Conservation (phyloP, 805 yeast species). For the Saccharomycopsis vini region DNA sequence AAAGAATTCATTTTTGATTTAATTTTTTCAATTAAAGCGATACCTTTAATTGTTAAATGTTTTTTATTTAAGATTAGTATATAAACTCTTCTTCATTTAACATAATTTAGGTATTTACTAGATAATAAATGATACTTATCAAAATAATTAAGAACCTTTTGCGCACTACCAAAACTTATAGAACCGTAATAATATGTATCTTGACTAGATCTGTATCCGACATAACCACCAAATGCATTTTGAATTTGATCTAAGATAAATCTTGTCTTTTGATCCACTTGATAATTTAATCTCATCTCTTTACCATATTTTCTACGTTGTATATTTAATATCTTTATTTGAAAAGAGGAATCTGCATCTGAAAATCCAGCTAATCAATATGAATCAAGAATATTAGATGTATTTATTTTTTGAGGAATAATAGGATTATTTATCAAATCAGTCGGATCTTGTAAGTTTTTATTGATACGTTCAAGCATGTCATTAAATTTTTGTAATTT, state of each 20-base stretch:
- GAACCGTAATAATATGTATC: background rate
- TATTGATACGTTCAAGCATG: too few species aligned
- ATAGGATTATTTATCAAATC: too few species aligned
- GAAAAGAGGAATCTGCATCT: slow-evolving; percentile 4
- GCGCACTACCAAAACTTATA: background rate
- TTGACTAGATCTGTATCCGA: too few species aligned
- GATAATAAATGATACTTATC: background rate
- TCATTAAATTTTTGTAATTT: slow-evolving; percentile 1
- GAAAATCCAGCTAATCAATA: slow-evolving; percentile 7
- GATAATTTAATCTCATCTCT: background rate
- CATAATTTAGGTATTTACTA: background rate
- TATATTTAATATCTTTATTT: background rate
- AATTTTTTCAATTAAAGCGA: background rate
- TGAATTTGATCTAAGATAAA: too few species aligned
- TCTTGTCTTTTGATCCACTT: background rate
- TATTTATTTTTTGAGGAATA: too few species aligned
- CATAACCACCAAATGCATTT: too few species aligned
- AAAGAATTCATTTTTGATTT: background rate
- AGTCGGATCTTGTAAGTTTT: too few species aligned
- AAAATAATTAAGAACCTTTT: background rate
- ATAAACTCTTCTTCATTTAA: background rate
- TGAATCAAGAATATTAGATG: slow-evolving; percentile 3
- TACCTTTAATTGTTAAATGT: background rate
- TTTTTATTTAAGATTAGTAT: background rate
- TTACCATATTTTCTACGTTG: background rate